Percentiles rank a stretch among this genome's conserved stretches.
Conservation (phyloP, 495 filamentous ascomycete species). For the Aspergillus indologenus region DNA sequence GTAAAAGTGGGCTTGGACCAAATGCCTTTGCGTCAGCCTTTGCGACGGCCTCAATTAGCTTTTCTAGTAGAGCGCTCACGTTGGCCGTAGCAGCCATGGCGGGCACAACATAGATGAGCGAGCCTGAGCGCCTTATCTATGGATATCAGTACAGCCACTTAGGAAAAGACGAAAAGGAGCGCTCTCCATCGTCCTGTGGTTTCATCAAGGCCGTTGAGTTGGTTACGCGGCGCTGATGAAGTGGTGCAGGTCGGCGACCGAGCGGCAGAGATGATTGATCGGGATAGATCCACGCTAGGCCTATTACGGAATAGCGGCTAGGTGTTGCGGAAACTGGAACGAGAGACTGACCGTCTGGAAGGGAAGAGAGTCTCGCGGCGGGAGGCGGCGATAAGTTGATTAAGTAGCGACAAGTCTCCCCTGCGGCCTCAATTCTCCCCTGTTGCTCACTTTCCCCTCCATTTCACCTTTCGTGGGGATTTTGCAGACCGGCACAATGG, state of each 20-base stretch:
- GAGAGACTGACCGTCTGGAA: no score
- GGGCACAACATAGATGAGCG: not conserved
- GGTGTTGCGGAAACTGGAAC: no score
- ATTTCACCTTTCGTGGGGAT: slow-evolving; percentile 21
- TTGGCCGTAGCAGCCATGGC: slow-evolving; percentile 49
- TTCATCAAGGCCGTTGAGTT: not conserved
- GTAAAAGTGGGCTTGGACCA: not conserved
- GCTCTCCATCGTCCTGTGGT: not conserved
- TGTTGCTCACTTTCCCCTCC: slow-evolving; percentile 13
- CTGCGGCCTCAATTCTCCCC: slow-evolving; percentile 8
- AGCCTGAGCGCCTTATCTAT: slow-evolving; percentile 9
- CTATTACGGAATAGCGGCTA: slow-evolving; percentile 28
- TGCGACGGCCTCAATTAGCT: slow-evolving; percentile 34
- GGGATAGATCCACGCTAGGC: slow-evolving; percentile 27
- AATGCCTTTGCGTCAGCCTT: slow-evolving; percentile 33
- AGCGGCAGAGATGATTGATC: slow-evolving; percentile 9
- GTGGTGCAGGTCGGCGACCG: slow-evolving; percentile 1
- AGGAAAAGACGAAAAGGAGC: no score
- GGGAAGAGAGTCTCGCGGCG: not conserved
- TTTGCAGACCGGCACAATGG: slow-evolving; percentile 54
- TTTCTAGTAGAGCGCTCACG: slow-evolving; percentile 34
- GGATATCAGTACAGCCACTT: not conserved
- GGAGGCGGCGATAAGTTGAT: slow-evolving; percentile 1
- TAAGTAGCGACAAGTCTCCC: not conserved
- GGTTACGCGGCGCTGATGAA: slow-evolving; percentile 15